phyloP scores from a whole-genome alignment of 2,329 filamentous ascomycete species.

The Fusarium hainanense region DNA sequence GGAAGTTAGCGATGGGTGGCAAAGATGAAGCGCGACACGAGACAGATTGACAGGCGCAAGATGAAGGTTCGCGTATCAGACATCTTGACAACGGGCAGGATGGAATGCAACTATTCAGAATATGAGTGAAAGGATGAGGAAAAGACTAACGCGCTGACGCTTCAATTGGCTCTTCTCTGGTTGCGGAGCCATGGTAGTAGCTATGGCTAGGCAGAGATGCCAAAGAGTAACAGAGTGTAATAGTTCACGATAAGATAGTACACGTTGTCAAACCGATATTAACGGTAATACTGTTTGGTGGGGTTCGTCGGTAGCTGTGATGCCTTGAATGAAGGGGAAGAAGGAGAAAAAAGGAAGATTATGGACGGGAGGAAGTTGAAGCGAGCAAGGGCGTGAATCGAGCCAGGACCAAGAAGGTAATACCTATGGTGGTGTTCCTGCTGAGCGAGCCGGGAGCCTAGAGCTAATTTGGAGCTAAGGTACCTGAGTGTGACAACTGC shows the following conservation, averaged over 20 bases:
- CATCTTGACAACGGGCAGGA: constrained; percentile 8
- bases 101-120: constrained; percentile 7
- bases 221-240: constrained; percentile 27
- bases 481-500: constrained; percentile 37
- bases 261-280: constrained; percentile 4
- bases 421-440: constrained; percentile 45
- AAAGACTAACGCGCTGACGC: constrained; percentile 74
- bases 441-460: constrained; percentile 35
- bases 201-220: constrained; percentile 42
- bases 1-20: constrained; percentile 38
- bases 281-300: constrained; percentile 14
- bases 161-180: constrained; percentile 87
- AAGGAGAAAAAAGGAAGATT: constrained; percentile 20
- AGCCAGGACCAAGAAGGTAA: constrained; percentile 32
- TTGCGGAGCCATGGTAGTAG: constrained; percentile 66
- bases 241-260: constrained; percentile 26
- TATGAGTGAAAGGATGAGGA: constrained; percentile 14
- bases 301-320: constrained; percentile 29
- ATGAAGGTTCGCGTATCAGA: background rate
- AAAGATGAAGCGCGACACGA: constrained; percentile 18
- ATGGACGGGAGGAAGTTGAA: constrained; percentile 27
- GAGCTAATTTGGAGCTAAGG: constrained; percentile 28
- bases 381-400: constrained; percentile 42
- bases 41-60: constrained; percentile 19
- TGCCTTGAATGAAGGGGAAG: constrained; percentile 35